Percentiles rank a stretch among this genome's conserved stretches.
Conservation (phyloP, 1,284 basidiomycete species). For the Phellopilus nigrolimitatus region DNA sequence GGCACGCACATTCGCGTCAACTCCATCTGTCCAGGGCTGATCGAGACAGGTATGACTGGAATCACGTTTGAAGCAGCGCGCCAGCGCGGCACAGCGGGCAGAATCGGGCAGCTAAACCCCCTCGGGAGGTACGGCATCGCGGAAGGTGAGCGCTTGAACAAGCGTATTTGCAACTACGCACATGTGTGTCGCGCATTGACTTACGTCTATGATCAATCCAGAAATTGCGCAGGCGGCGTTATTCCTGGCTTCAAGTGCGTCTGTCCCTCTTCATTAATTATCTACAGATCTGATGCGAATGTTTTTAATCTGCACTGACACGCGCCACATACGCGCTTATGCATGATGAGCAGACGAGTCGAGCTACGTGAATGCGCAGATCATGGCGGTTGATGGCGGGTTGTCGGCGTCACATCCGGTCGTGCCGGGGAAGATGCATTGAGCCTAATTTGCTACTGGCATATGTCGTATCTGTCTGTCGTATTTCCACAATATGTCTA, state of each 20-base stretch:
- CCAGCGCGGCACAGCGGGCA: constrained; percentile 62
- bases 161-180: constrained; percentile 16
- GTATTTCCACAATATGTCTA: too few species aligned
- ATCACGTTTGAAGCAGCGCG: constrained; percentile 74
- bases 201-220: constrained; percentile 26
- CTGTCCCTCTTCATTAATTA: constrained; percentile 24
- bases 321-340: too few species aligned
- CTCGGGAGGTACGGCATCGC: constrained; percentile 74
- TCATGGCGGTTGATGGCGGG: constrained; percentile 84
- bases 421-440: constrained; percentile 56
- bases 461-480: too few species aligned
- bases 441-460: not conserved
- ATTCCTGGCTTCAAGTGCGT: constrained; percentile 81
- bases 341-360: constrained; percentile 85
- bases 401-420: constrained; percentile 72
- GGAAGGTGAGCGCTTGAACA: constrained; percentile 48
- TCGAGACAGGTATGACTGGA: constrained; percentile 86
- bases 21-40: constrained; percentile 86
- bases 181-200: constrained; percentile 23
- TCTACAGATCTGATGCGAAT: constrained; percentile 1
- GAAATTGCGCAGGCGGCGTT: constrained; percentile 82
- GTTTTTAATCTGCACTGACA: too few species aligned
- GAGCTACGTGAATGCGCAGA: constrained; percentile 91
- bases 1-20: constrained; percentile 85
- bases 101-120: constrained; percentile 86